A percentile compares a stretch with the other conserved stretches of the same genome.
phyloP scores from a whole-genome alignment of 306 rosid genomes.

The Alnus rubra region DNA sequence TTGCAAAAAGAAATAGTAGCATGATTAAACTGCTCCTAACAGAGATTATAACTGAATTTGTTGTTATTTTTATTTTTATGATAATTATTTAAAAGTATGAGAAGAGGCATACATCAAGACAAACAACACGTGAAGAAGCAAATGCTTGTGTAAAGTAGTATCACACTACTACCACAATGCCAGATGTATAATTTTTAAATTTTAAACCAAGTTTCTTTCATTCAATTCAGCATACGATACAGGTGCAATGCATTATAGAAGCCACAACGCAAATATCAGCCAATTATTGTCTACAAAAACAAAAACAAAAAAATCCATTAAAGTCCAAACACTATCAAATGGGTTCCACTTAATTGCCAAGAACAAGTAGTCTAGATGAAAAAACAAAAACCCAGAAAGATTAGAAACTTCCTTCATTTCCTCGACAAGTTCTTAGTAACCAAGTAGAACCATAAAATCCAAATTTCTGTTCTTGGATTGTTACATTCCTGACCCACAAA shows the following conservation, averaged over 20 bases:
- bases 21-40: background rate
- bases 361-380: background rate
- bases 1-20: background rate
- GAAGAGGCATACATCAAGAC: background rate
- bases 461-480: background rate
- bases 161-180: background rate
- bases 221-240: background rate
- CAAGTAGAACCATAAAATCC: background rate
- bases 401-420: background rate
- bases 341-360: background rate
- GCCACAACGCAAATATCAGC: background rate
- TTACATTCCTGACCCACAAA: background rate
- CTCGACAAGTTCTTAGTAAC: background rate
- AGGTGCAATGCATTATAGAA: background rate
- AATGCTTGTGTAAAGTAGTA: background rate
- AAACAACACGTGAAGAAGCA: background rate
- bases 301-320: background rate
- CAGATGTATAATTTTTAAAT: background rate
- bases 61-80: background rate
- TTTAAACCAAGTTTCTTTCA: background rate
- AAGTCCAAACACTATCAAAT: background rate
- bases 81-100: background rate
- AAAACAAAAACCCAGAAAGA: background rate
- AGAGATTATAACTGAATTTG: background rate
- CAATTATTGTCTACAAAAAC: background rate